A percentile compares a stretch with the other conserved stretches of the same genome.
Conservation (phyloP, 1,284 basidiomycete species). For the Pulchroboletus neoregius region DNA sequence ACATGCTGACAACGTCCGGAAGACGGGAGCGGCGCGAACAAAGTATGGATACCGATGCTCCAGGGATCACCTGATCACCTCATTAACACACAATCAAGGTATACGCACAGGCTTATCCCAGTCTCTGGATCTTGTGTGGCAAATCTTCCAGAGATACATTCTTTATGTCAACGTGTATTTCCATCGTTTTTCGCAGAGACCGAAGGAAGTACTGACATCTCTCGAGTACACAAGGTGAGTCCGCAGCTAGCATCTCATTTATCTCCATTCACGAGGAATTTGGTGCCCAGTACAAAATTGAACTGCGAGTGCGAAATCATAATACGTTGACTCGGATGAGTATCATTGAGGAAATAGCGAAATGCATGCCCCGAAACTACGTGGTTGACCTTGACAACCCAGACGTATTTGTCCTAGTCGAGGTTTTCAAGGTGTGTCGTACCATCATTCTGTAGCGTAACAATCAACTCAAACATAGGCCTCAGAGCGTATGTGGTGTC, state of each 20-base stretch:
- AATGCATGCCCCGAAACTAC: conserved; percentile 62
- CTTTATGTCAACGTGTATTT: conserved; percentile 54
- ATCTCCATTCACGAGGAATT: background rate
- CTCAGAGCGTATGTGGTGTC: conserved; percentile 67
- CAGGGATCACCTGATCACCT: background rate
- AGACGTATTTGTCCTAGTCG: conserved; percentile 68
- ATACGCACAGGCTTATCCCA: conserved; percentile 65
- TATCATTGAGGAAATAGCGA: conserved; percentile 63
- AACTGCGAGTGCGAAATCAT: conserved; percentile 70
- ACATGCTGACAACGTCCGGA: conserved; percentile 59
- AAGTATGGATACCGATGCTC: conserved; percentile 46
- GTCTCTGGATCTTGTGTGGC: conserved; percentile 63
- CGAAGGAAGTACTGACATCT: conserved; percentile 22
- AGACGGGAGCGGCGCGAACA: conserved; percentile 61
- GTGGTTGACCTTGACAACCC: conserved; percentile 64
- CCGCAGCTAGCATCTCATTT: background rate
- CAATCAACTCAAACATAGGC: conserved; percentile 1
- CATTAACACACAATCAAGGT: conserved; percentile 39
- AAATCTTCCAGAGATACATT: conserved; percentile 62
- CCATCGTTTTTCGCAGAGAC: conserved; percentile 46
- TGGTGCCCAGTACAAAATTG: conserved; percentile 67
- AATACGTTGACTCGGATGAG: conserved; percentile 53
- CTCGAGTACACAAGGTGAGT: conserved; percentile 41
- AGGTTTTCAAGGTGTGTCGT: conserved; percentile 69
- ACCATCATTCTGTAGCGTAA: background rate